Percentiles rank a stretch among this genome's conserved stretches.
Evolutionary conservation across 257 asterid genomes (phyloP).

Genomic region (Eucommia ulmoides): DNA sequence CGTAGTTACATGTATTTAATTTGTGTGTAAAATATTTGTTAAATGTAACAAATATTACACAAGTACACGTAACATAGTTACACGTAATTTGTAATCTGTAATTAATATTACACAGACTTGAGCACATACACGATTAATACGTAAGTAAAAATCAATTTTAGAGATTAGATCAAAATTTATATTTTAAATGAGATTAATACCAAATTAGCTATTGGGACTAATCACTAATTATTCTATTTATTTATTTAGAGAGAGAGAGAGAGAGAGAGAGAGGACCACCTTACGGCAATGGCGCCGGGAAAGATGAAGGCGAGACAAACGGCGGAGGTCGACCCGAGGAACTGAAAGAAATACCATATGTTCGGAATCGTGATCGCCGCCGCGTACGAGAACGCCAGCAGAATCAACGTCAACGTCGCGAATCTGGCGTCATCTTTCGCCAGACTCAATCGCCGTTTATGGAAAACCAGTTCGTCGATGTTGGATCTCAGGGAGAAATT

Average conservation of each 20-base stretch:
- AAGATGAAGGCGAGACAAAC: slow-evolving; percentile 86
- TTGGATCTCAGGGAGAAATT: slow-evolving; percentile 78
- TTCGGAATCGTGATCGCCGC: slow-evolving; percentile 72
- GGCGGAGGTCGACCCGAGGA: slow-evolving; percentile 86
- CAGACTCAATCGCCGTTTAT: slow-evolving; percentile 32
- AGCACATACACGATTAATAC: no score
- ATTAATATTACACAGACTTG: no score
- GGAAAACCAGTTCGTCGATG: slow-evolving; percentile 71
- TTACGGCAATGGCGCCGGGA: slow-evolving; percentile 71
- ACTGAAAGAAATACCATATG: slow-evolving; percentile 91
- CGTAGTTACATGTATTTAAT: no score
- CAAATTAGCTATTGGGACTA: not conserved
- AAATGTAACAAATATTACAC: no score
- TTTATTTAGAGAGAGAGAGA: not conserved
- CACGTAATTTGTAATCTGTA: no score
- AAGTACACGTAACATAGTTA: no score
- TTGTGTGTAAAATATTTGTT: no score
- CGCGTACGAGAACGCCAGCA: slow-evolving; percentile 46
- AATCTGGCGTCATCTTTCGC: slow-evolving; percentile 49
- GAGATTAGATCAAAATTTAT: not conserved
- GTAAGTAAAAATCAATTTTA: not conserved
- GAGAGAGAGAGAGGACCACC: slow-evolving; percentile 26
- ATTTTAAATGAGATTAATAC: no score
- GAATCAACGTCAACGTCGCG: slow-evolving; percentile 31
- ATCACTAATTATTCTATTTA: not conserved